Base-by-base conservation (phyloP, 192 early-diverging fungal genomes). In the Backusella liffmaniae region DNA sequence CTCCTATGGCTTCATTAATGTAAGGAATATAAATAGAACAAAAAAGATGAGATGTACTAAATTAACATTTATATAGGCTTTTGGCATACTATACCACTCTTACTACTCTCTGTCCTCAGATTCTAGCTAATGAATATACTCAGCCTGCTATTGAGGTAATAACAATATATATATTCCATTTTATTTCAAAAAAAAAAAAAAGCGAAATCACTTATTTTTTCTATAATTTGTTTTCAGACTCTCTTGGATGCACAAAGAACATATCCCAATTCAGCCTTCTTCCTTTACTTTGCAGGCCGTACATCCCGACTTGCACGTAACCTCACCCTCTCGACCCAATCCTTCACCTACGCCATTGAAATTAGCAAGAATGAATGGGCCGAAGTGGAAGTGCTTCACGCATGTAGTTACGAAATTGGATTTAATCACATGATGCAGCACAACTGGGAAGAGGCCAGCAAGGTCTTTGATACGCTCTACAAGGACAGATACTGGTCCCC, bases 1-100 rank as follows among this genome's bases (percentile, higher is more conserved):
- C 87, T 1, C 87, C 87, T 0, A 46, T 86, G 56, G 87, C 85
- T 36, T 88, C 87, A 1, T 76, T 88, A 16, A 80, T 86, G 87
- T 88, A 83, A 69, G 15, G n/a, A 36, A 29, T 56, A 18, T 44
- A 32, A 42, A 23, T 51, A 53, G 16, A 39, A 32, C 23, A 76
- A 15, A 70, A 71, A 42, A 71, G 9, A 49, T 16, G 42, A 44
- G 3, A 4, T 44, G 42, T 44, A 44, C 42, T 44, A 44, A 44
- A 44, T 44, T 44, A 44, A 44, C 42, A 44, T 44, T 44, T 46
- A 13, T 59, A 39, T 62, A 79, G 78, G 78, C 49, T 80, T 4
- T 70, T 80, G 44, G 56, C 79, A 15, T 80, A 80, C 18, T 80
- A 76, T 49, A 59, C 70, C 18, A 49, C 53, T 35, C 36, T 73